Evolutionary conservation across 306 rosid genomes (phyloP).

Genomic region (Cyclanthera cordifolia): DNA sequence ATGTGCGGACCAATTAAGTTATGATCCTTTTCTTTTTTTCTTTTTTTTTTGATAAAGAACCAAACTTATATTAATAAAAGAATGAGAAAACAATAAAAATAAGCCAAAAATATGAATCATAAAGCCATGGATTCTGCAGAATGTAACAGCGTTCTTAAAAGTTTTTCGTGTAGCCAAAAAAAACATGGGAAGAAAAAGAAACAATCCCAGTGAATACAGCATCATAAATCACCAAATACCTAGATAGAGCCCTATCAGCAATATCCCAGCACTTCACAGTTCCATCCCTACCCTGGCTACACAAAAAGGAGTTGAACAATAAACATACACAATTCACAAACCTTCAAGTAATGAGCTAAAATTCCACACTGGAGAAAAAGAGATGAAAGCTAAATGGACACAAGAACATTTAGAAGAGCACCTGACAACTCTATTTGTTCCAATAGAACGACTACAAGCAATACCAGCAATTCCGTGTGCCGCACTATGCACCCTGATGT

Average conservation of each 20-base stretch:
- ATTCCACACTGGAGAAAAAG: background rate
- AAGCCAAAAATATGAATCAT: background rate
- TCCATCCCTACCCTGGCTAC: constrained; percentile 98
- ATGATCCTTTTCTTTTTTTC: background rate
- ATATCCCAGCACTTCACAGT: constrained; percentile 84
- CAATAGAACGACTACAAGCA: constrained; percentile 46
- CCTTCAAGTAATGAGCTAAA: background rate
- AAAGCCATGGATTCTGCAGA: background rate
- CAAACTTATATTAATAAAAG: too few species aligned
- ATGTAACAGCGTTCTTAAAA: background rate
- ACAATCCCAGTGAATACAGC: background rate
- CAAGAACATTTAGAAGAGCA: constrained; percentile 16
- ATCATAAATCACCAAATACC: constrained; percentile 27
- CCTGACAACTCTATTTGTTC: constrained; percentile 63
- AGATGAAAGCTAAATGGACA: background rate
- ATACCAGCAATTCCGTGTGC: constrained; percentile 67
- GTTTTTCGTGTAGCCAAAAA: background rate
- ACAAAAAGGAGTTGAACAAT: constrained; percentile 13
- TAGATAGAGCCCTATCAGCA: constrained; percentile 51
- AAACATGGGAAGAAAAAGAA: too few species aligned
- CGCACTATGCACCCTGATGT: constrained; percentile 70
- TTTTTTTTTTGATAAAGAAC: too few species aligned
- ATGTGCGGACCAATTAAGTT: background rate
- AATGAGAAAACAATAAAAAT: too few species aligned
- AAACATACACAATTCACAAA: constrained; percentile 10